Conservation (phyloP, 345 rosid genomes). For the Balakata baccata region DNA sequence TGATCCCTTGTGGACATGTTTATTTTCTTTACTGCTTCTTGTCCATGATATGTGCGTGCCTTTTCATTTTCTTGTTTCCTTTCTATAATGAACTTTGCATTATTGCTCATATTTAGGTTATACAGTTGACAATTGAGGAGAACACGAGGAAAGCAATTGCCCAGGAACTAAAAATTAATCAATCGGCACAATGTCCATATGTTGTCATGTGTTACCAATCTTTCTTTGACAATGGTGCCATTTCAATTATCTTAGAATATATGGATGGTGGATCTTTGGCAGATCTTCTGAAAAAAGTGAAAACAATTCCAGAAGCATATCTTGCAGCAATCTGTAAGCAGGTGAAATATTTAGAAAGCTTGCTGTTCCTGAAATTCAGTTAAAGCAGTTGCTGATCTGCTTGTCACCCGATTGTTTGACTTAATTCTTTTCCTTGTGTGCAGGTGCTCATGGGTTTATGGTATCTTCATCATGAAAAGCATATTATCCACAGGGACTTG, state of each 20-base stretch:
- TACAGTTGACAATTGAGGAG: conserved; percentile 75
- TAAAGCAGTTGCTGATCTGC: background rate
- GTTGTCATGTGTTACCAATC: conserved; percentile 83
- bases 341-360: conserved; percentile 37
- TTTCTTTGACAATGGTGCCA: conserved; percentile 68
- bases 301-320: conserved; percentile 61
- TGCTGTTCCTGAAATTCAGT: background rate
- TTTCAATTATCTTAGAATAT: conserved; percentile 83
- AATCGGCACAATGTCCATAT: conserved; percentile 69
- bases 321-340: conserved; percentile 80
- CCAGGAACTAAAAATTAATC: conserved; percentile 77
- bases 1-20: background rate
- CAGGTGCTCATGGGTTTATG: conserved; percentile 78
- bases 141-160: conserved; percentile 60
- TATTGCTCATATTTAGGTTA: conserved; percentile 48
- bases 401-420: background rate
- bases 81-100: background rate
- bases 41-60: background rate
- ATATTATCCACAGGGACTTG: conserved; percentile 78
- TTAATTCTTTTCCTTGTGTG: conserved; percentile 6
- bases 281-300: conserved; percentile 67
- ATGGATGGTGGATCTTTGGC: conserved; percentile 93
- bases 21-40: background rate
- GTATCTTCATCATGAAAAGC: conserved; percentile 84
- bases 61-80: background rate